Base-by-base conservation (phyloP, 1,284 basidiomycete species). In the Ganoderma boninense region DNA sequence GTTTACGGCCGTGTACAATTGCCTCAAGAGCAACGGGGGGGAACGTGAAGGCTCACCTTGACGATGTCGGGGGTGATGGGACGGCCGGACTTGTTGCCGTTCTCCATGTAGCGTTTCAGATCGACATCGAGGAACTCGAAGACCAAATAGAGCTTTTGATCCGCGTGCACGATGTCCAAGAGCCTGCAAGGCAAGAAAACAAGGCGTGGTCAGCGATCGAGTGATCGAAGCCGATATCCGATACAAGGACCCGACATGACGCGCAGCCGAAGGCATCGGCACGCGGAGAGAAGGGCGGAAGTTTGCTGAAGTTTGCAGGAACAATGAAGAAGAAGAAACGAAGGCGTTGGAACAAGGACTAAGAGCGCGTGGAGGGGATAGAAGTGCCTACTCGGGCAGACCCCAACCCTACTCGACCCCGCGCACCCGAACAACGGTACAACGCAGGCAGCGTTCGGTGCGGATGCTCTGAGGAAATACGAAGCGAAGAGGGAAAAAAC, bases 61-160 rank as follows among this genome's bases (percentile, higher is more conserved):
- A 94, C 93, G 64, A 97, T 95, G 64, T 93, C 93, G 40, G 87
- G 84, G n/a, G 90, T 84, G 73, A 94, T 88, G 40, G 92, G 91
- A 73, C 91, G 92, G 69, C 91, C 86, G 71, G 87, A 82, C 75
- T 87, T 87, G 76, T 95, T 95, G 69, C 90, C 89, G 60, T 89
- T 91, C 81, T 99, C 97, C 90, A 99, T 98, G 83, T 97, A 99
- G 62, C 94, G 90, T 82, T 99, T 99, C 76, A 99, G 84, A 83
- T 99, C 97, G 67, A 97, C 91, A 79, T 97, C 95, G 71, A 97
- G 86, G 81, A 96, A 97, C 84, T 99, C 98, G 80, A 97, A 98
- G 61, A 99, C 97, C 74, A 99, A 91, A 81, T 97, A 99, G 62
- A 99, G 89, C 83, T 98, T 97, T 82, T 95, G 93, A 82, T 99